Percentiles rank a stretch among this genome's conserved stretches.
Evolutionary conservation across 345 rosid species (phyloP).

Genomic region (Zanthoxylum bungeanum): DNA sequence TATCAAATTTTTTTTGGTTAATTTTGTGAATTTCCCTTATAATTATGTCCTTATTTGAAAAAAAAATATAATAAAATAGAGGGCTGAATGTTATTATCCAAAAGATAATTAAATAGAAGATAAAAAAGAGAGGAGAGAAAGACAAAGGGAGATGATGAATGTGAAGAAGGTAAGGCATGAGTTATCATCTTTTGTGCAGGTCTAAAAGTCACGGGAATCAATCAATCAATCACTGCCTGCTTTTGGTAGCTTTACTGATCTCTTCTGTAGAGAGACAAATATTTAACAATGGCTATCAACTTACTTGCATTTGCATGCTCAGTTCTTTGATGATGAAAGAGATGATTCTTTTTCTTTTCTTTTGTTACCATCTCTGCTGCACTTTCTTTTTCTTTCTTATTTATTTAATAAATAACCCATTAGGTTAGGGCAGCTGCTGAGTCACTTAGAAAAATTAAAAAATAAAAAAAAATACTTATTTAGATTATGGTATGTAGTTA

Average conservation of each 20-base stretch:
- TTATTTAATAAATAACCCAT: not conserved
- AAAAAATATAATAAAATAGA: not conserved
- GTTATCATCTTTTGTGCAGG: constrained; percentile 20
- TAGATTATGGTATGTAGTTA: not conserved
- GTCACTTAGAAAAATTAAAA: no score
- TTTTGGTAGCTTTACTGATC: not conserved
- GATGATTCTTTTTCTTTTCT: not conserved
- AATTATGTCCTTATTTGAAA: not conserved
- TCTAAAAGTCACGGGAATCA: constrained; percentile 39
- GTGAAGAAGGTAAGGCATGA: constrained; percentile 18
- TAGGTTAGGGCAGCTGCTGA: no score
- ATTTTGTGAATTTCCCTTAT: not conserved
- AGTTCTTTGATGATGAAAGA: constrained; percentile 2
- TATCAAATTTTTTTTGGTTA: no score
- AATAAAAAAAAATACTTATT: no score
- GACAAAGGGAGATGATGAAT: constrained; percentile 6
- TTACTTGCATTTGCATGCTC: not conserved
- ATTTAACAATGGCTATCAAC: not conserved
- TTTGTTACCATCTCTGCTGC: not conserved
- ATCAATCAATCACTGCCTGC: constrained; percentile 8
- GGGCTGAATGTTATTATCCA: not conserved
- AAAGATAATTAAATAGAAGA: not conserved
- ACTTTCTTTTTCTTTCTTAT: not conserved
- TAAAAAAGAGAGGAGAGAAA: not conserved
- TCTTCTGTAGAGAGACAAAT: not conserved